A percentile compares a stretch with the other conserved stretches of the same genome.
phyloP scores from a whole-genome alignment of 1,284 basidiomycete genomes.

The Marasmius tenuissimus region DNA sequence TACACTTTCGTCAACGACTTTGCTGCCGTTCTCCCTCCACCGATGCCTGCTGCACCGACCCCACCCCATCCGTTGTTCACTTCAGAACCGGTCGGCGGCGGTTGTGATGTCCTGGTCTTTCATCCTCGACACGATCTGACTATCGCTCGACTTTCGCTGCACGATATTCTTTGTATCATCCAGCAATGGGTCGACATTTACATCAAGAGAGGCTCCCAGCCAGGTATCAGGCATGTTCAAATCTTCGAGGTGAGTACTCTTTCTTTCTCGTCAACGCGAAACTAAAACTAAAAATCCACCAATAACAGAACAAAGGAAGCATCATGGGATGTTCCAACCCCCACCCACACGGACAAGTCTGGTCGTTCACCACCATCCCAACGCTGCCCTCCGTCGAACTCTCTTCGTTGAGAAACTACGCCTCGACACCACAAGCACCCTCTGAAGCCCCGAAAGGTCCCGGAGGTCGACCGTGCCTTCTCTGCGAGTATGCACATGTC shows the following conservation, averaged over 20 bases:
- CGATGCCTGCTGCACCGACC: constrained; percentile 45
- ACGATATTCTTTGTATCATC: constrained; percentile 73
- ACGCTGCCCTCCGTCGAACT: constrained; percentile 71
- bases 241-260: constrained; percentile 74
- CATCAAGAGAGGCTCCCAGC: constrained; percentile 55
- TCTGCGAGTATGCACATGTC: constrained; percentile 83
- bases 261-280: neutral
- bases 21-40: constrained; percentile 74
- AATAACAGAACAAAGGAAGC: constrained; percentile 81
- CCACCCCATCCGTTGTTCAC: constrained; percentile 66
- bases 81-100: constrained; percentile 75
- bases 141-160: constrained; percentile 66
- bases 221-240: constrained; percentile 80
- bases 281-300: constrained; percentile 3
- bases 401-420: constrained; percentile 57
- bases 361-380: constrained; percentile 80
- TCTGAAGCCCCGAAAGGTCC: constrained; percentile 58
- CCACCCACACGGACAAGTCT: constrained; percentile 93
- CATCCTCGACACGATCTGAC: constrained; percentile 92
- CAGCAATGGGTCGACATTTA: constrained; percentile 79
- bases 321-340: constrained; percentile 98
- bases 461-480: constrained; percentile 63
- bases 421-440: constrained; percentile 30
- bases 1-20: constrained; percentile 87
- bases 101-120: constrained; percentile 90